Evolutionary conservation across 495 filamentous ascomycete genomes (phyloP), one percentile per base, ranked within the genome.

Genomic region (Hyaloscypha hepaticicola): DNA sequence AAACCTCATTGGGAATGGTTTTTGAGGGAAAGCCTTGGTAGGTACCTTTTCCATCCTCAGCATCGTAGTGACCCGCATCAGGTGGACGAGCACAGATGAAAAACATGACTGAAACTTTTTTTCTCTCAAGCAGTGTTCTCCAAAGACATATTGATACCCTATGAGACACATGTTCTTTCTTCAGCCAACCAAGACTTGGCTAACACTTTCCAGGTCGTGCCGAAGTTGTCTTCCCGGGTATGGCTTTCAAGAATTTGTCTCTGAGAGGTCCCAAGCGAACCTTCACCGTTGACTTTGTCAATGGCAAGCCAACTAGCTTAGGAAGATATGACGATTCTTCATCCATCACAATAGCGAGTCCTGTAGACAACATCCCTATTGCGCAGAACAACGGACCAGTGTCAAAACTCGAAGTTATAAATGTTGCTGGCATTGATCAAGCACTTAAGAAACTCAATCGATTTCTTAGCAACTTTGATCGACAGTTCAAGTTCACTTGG

Each of bases 401-500:
- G 22, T 21, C 51, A 69, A 63, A 2, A 66, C 75, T 70, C 26
- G 75, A 77, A 63, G 71, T 78, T 24, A 72, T 74, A 5, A 77
- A 82, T 16, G 79, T 93, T 27, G 85, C 86, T 34, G 90, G 89
- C 21, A 80, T 93, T 60, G 78, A 82, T 25, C 78, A 77, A 26
- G 90, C 87, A 66, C 79, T 88, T 64, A 76, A 80, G 61, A 80
- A 81, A 66, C 83, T 90, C 63, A 93, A 95, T 71, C 75, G 88
- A 41, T 81, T 85, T 27, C 78, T 96, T 25, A 74, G 80, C 22
- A 80, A 82, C 52, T 86, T 91, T 63, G 83, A 84, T 57, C 65
- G 68, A 4, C 63, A 69, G 26, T 65, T 71, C 41, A 67, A 67
- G 27, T 72, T 71, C 29, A 72, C 75, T 51, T 69, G 69, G 52